Base-by-base conservation (phyloP, 208 protist species). In the Acanthamoeba royreba region DNA sequence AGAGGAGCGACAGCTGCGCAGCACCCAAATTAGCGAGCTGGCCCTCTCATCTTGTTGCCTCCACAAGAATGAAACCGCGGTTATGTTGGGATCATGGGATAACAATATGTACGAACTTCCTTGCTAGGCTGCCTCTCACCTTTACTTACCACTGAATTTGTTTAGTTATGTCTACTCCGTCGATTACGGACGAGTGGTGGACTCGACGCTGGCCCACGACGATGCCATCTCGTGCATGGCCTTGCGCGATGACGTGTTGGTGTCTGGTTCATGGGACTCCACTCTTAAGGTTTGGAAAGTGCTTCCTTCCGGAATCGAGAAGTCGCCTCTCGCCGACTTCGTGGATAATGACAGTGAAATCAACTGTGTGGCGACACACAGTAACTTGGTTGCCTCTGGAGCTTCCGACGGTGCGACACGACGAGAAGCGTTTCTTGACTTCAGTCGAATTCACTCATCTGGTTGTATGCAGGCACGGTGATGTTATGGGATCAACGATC, bases 41-140 rank as follows among this genome's bases (percentile, higher is more conserved):
- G 93, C 95, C 28, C 61, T 97, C 13, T 96, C 95, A 38, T 96
- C 93, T 15, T 96, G 95, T 46, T 83, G 74, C 49, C 61, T 97
- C 19, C 74, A 86, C 42, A 40, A 45, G 28, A 69, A 97, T 53
- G 94, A 96, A 35, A 96, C 97, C 38, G 43, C 61, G 66, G 93
- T 97, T 45, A 28, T 96, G 0, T 90, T 97, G 35, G 96, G 96
- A 22, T 94, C 87, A 8, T 97, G 96, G 96, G 96, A 97, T 66
- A 97, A 97, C 55, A 94, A 96, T 43, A 91, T 97, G 93, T 97
- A 96, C 33, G 47, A 11, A 19, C 19, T 35, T n/a, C 81, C 7
- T 69, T 89, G 25, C 25, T 9, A 40, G 43, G 33, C n/a, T 43
- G 8, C 8, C 22, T 40, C 22, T 31, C 22, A 77, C 35, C 22